A percentile compares a stretch with the other conserved stretches of the same genome.
Evolutionary conservation across 495 filamentous ascomycete genomes (phyloP).

Genomic region (Neurospora pannonica): DNA sequence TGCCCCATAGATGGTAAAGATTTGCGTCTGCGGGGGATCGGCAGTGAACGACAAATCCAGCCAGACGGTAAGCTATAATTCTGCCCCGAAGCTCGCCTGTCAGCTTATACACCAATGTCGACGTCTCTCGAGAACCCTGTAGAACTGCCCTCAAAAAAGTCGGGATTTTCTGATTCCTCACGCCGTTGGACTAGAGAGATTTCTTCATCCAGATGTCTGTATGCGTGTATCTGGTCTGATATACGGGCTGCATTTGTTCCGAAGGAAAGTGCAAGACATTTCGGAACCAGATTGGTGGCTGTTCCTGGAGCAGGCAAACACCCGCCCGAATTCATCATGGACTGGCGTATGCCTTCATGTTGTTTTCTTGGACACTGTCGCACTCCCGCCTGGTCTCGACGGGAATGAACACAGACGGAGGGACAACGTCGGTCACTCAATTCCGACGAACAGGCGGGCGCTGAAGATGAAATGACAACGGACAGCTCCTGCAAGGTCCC

Average conservation of each 20-base stretch:
- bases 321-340: neutral
- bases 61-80: neutral
- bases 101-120: neutral
- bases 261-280: neutral
- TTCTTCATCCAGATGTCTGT: neutral
- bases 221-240: neutral
- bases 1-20: neutral
- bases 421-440: neutral
- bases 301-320: neutral
- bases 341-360: neutral
- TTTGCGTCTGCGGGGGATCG: neutral
- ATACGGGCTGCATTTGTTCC: neutral
- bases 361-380: neutral
- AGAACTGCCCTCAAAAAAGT: neutral
- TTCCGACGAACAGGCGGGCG: neutral
- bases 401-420: neutral
- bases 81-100: neutral
- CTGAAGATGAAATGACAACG: neutral
- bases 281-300: neutral
- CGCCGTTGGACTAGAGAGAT: neutral
- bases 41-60: neutral
- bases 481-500: slow-evolving; percentile 3
- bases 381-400: neutral
- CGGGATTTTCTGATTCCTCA: neutral
- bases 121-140: neutral